These are phyloP conservation scores for Ephemerocybe angulata DNA, from an alignment of 768 basidiomycete genomes.

Conservation along the genomic window DNA sequence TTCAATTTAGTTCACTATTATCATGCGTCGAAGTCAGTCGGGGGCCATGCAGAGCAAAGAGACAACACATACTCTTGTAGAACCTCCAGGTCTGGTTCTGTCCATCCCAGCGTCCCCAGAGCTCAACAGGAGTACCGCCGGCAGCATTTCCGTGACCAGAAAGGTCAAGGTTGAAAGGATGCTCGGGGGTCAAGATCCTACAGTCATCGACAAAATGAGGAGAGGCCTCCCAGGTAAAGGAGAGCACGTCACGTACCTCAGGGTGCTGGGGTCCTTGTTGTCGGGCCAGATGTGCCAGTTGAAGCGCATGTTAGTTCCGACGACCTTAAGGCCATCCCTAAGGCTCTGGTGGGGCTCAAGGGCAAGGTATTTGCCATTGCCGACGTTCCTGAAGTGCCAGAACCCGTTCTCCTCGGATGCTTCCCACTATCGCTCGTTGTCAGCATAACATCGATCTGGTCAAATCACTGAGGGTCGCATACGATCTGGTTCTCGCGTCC, in stretches of 20 bases:
- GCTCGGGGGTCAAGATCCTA: constrained; percentile 38
- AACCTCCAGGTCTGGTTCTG: constrained; percentile 35
- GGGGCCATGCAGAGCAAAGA: not conserved
- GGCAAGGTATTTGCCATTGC: constrained; percentile 39
- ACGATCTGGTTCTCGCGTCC: constrained; percentile 43
- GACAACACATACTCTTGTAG: constrained; percentile 14
- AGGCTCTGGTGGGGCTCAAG: constrained; percentile 27
- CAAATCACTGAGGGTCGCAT: not conserved
- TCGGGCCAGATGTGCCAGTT: constrained; percentile 53
- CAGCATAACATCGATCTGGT: not conserved
- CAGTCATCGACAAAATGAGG: not conserved
- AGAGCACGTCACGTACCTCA: constrained; percentile 32
- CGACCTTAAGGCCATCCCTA: constrained; percentile 38
- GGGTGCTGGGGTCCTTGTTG: constrained; percentile 29
- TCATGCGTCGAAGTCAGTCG: no score
- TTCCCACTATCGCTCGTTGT: not conserved
- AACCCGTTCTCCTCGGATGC: constrained; percentile 7
- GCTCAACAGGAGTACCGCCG: constrained; percentile 36
- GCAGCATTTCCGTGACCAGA: constrained; percentile 35
- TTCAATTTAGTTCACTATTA: no score
- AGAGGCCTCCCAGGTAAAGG: not conserved
- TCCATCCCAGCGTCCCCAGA: constrained; percentile 41
- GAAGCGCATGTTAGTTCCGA: constrained; percentile 32
- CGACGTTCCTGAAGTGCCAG: constrained; percentile 42
- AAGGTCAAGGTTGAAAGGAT: constrained; percentile 36